Percentiles rank a stretch among this genome's conserved stretches.
Conservation (phyloP, 2,329 filamentous ascomycete genomes). For the Ophiostoma sp. region DNA sequence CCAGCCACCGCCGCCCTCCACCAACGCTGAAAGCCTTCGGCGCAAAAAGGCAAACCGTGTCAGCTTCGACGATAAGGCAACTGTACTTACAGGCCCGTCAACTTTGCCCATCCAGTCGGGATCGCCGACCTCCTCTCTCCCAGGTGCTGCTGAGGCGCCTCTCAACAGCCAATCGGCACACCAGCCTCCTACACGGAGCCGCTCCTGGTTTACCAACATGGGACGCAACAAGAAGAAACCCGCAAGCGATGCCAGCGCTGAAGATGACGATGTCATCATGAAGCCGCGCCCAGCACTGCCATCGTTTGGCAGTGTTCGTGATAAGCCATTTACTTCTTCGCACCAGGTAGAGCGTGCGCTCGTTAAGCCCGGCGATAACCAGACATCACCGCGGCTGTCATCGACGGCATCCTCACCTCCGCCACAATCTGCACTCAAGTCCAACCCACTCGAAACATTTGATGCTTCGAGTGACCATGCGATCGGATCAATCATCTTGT, state of each 20-base stretch:
- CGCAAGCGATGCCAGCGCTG: slow-evolving; percentile 25
- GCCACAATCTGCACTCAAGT: slow-evolving; percentile 34
- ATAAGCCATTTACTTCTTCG: slow-evolving; percentile 49
- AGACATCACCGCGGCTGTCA: neutral
- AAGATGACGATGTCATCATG: slow-evolving; percentile 65
- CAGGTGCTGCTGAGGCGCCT: slow-evolving; percentile 20
- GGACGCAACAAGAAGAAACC: slow-evolving; percentile 48
- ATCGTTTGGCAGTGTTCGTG: slow-evolving; percentile 68
- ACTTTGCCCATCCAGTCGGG: slow-evolving; percentile 24
- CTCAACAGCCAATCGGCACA: slow-evolving; percentile 13
- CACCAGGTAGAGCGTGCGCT: slow-evolving; percentile 53
- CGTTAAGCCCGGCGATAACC: slow-evolving; percentile 43
- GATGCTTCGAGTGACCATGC: slow-evolving; percentile 56
- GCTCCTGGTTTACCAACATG: slow-evolving; percentile 50
- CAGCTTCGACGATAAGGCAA: slow-evolving; percentile 66
- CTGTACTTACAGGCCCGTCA: slow-evolving; percentile 31
- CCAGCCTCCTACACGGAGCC: slow-evolving; percentile 32
- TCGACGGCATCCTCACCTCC: neutral
- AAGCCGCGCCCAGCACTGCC: slow-evolving; percentile 68
- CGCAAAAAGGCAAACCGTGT: slow-evolving; percentile 65
- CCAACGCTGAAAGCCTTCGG: neutral
- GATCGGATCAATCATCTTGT: slow-evolving; percentile 49
- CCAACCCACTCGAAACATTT: slow-evolving; percentile 33
- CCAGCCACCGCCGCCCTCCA: slow-evolving; percentile 11
- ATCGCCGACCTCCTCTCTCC: slow-evolving; percentile 7